Evolutionary conservation across 106 monocot genomes (phyloP), one percentile per base, ranked within the genome.

Genomic region (Apostasia shenzhenica): DNA sequence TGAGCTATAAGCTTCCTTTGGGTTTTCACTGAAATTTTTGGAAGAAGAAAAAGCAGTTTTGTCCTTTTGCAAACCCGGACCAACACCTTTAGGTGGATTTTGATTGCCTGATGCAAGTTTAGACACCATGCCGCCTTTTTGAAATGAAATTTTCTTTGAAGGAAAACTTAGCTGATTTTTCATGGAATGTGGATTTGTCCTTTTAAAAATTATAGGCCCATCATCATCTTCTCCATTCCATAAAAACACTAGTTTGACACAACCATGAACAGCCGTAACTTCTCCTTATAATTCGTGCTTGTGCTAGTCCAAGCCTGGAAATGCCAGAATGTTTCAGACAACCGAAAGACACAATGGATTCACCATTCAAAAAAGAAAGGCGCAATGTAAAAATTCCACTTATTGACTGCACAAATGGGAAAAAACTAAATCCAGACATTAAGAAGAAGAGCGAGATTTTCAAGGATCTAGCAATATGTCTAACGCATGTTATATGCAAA

Each of bases 161-260:
- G 76, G 40, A 71, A 80, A 80, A 59, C 54, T 80, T 43, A 57
- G 8, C 54, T 70, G 72, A 59, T 14, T 80, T 58, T 74, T 71
- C 53, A 75, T 85, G 8, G 78, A 60, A 43, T 56, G 42, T 50
- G 45, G 76, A 41, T 55, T 54, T 47, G 44, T 74, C 70, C 88
- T 78, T 70, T 66, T 88, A 64, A 88, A 88, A 51, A 76, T 39
- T 57, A 55, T 54, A n/a, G 83, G 88, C 5, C 13, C 71, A 64
- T 87, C 86, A 12, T 87, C 88, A 43, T 88, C 86, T 2, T 86
- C 87, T 40, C 81, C 84, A 14, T 76, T 70, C 26, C 26, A 26
- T 10, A 48, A 49, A 69, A 70, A 14, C 44, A 73, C 66, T 49
- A 54, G 78, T 41, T 82, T 74, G 63, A 67, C 51, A 48, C 71